Base-by-base conservation (phyloP, 805 yeast species). In the Nakazawaea anatomiae region DNA sequence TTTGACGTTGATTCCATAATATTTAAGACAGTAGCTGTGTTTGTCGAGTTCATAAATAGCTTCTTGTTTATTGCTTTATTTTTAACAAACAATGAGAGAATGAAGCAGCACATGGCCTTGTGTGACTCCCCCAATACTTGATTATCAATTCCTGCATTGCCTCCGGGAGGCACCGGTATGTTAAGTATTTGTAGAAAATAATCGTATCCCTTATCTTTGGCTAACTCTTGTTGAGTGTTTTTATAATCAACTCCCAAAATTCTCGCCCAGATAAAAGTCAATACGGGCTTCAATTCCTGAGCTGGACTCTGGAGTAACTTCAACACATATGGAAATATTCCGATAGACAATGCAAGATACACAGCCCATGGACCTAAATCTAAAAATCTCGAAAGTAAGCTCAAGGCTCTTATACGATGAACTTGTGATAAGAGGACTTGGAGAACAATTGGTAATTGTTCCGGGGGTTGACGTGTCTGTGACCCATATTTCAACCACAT, bases 361-460 rank as follows among this genome's bases (percentile, higher is more conserved):
- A 94, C 98, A 0, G 99, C 98, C 95, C 97, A 89, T 0, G 99
- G 97, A 0, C 99, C 99, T 38, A 94, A 69, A 66, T 94, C 99
- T 42, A 94, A 72, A 63, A 92, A 94, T 58, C 88, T 80, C 4
- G 96, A 85, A 10, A 94, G 73, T 51, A 94, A 65, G 38, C 88
- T 87, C 48, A 94, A 72, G 0, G 99, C 98, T 31, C 98, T 70
- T 12, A 92, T 76, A 54, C 99, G 78, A 67, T 94, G 98, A 0
- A 90, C 96, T 63, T 95, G 99, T 0, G 97, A 91, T 36, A 94
- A 70, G 35, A 94, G 73, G 8, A 94, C 97, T 65, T 94, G 99
- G 12, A 94, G 69, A 6, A 94, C 95, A 39, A 94, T 89, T 0
- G 99, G 97, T 12, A 94, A 71, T 67, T 94, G 99, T 61, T 92